Percentiles rank a stretch among this genome's conserved stretches.
These are phyloP conservation scores for Aspergillus sp. DNA, from an alignment of 2,329 filamentous ascomycete genomes.

Conservation along the genomic window DNA sequence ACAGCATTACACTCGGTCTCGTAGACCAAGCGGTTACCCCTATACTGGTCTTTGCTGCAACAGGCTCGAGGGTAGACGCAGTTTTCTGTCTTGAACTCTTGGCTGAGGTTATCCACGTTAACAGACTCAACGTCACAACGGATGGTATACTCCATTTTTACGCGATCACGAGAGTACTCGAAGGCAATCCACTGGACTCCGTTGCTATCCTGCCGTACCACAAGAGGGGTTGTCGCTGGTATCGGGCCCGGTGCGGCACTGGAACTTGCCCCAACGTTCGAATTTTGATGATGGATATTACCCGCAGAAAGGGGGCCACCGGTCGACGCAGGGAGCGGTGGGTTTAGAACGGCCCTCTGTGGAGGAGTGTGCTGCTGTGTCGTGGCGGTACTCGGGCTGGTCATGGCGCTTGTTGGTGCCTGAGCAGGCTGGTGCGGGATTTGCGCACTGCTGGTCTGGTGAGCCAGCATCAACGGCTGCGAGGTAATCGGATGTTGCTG, in stretches of 20 bases:
- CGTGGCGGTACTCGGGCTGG: slow-evolving; percentile 56
- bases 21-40: slow-evolving; percentile 91
- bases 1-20: slow-evolving; percentile 99
- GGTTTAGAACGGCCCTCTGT: slow-evolving; percentile 37
- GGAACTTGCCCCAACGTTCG: slow-evolving; percentile 66
- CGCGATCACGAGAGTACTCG: slow-evolving; percentile 92
- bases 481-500: slow-evolving; percentile 58
- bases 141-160: slow-evolving; percentile 99
- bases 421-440: slow-evolving; percentile 42
- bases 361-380: slow-evolving; percentile 37
- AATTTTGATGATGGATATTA: slow-evolving; percentile 34
- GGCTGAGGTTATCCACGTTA: slow-evolving; percentile 77
- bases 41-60: slow-evolving; percentile 93
- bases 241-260: slow-evolving; percentile 95
- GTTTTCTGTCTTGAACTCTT: slow-evolving; percentile 96
- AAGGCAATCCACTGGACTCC: slow-evolving; percentile 99
- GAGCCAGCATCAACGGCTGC: slow-evolving; percentile 55
- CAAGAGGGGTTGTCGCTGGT: slow-evolving; percentile 89
- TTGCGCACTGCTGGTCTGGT: slow-evolving; percentile 37
- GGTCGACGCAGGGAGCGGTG: slow-evolving; percentile 48
- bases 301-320: slow-evolving; percentile 51
- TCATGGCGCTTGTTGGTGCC: slow-evolving; percentile 59
- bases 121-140: slow-evolving; percentile 97
- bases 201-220: slow-evolving; percentile 91
- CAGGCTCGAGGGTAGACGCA: slow-evolving; percentile 96